Percentiles rank a stretch among this genome's conserved stretches.
These are phyloP conservation scores for Globisporangium carolinianum DNA, from an alignment of 352 stramenopile species.

Conservation along the genomic window DNA sequence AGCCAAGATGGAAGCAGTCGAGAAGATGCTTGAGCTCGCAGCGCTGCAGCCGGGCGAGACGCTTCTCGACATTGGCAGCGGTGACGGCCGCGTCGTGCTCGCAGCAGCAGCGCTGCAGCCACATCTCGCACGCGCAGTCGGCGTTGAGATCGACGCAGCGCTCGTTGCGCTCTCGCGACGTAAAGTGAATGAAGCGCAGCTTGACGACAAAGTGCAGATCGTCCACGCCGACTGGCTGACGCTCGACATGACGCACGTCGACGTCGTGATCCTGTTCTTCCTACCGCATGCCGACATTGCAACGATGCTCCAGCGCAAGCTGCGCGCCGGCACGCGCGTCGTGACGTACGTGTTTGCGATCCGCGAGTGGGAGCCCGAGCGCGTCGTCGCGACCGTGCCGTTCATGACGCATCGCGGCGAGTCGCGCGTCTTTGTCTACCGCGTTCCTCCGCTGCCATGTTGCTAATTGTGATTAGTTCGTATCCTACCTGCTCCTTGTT, in stretches of 20 bases:
- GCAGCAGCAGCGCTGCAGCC: conserved; percentile 21
- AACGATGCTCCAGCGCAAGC: conserved; percentile 21
- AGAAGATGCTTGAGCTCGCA: conserved; percentile 39
- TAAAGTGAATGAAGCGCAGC: conserved; percentile 5
- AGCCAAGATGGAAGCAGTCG: conserved; percentile 45
- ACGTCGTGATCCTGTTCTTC: conserved; percentile 62
- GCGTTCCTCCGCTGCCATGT: no score
- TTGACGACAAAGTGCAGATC: conserved; percentile 24
- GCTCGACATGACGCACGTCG: conserved; percentile 33
- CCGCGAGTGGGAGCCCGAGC: no score
- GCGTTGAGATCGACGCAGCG: conserved; percentile 50
- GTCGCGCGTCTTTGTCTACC: no score
- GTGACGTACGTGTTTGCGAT: conserved; percentile 41
- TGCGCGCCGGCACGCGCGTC: conserved; percentile 33
- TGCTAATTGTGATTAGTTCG: no score
- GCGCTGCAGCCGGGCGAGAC: conserved; percentile 32
- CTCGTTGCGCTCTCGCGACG: conserved; percentile 39
- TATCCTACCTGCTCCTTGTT: no score
- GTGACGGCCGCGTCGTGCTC: conserved; percentile 54
- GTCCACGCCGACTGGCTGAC: conserved; percentile 47
- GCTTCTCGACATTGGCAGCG: conserved; percentile 57
- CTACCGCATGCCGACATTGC: conserved; percentile 47
- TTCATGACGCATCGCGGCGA: no score
- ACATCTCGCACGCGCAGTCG: conserved; percentile 20
- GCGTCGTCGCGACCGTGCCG: no score